Evolutionary conservation across 306 rosid genomes (phyloP), one percentile per base, ranked within the genome.

Genomic region (Inga oerstediana): DNA sequence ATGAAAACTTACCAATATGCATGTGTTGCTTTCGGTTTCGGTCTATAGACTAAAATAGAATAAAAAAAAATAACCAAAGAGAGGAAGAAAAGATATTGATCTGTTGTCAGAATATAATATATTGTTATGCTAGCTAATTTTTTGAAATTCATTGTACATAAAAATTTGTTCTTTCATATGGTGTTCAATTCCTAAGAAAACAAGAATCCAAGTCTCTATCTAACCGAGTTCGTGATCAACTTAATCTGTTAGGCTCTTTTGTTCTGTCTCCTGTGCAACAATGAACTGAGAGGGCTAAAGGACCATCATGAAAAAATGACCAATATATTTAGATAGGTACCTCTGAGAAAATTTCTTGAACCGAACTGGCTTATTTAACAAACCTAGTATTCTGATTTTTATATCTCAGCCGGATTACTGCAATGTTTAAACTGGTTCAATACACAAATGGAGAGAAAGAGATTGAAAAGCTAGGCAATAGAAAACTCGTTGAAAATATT

Each of bases 391-490:
- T 54, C 59, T 78, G 79, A 81, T 48, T 84, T 39, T 74, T 85
- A 74, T 11, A 68, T 78, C 76, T 72, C 44, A 30, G 72, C 61
- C 35, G 27, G 37, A 72, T 74, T 32, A 34, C 41, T 61, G 54
- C 76, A 74, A 78, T 77, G 79, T 52, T 68, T 66, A 69, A 32
- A 54, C 79, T 85, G 86, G 85, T 66, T 74, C 67, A 75, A 59
- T 76, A 85, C 78, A 81, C 62, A 81, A 82, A 76, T 49, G 77
- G 48, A 74, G 78, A 77, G 73, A 82, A 82, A 74, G 72, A n/a
- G 44, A 76, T 44, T 79, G 37, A 51, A 72, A 82, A 78, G 84
- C 83, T 77, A 84, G 79, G 78, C 88, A 84, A 84, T 85, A 77
- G 43, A 37, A 85, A 84, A 86, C 81, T 88, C 85, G 68, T 66